Percentiles rank a stretch among this genome's conserved stretches.
phyloP scores from a whole-genome alignment of 1,284 basidiomycete genomes.

The Paramarasmius palmivorus region DNA sequence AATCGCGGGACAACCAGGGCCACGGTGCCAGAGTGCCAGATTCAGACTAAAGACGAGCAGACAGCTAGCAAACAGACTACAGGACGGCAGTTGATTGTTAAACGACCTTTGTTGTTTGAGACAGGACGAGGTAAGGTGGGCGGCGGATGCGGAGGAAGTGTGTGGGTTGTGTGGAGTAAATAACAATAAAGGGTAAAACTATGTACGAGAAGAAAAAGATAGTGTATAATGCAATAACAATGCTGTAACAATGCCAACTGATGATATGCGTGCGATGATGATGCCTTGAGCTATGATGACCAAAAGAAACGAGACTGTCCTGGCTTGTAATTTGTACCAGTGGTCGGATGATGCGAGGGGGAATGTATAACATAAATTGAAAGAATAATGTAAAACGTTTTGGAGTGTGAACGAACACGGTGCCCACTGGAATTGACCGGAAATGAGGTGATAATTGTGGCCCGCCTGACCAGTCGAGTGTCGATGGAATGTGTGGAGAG shows the following conservation, averaged over 20 bases:
- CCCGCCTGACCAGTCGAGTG: conserved; percentile 19
- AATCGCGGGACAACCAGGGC: conserved; percentile 13
- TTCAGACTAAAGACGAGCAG: too few relatives aligned
- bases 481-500: conserved; percentile 34
- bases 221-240: conserved; percentile 12
- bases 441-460: conserved; percentile 17
- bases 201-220: conserved; percentile 14
- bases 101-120: conserved; percentile 8
- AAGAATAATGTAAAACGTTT: conserved; percentile 13
- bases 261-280: conserved; percentile 16
- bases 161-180: conserved; percentile 3
- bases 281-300: conserved; percentile 11
- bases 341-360: conserved; percentile 15
- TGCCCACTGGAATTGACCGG: conserved; percentile 29
- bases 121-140: conserved; percentile 20
- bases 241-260: conserved; percentile 22
- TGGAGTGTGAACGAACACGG: conserved; percentile 55
- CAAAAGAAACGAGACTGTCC: conserved; percentile 23
- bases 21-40: conserved; percentile 2
- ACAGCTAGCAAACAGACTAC: not conserved
- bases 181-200: conserved; percentile 15
- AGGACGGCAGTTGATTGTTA: not conserved
- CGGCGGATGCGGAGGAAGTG: conserved; percentile 1
- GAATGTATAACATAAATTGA: conserved; percentile 44
- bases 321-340: conserved; percentile 20